These are phyloP conservation scores for Penicillium brasilianum DNA, from an alignment of 2,329 filamentous ascomycete species.

Conservation along the genomic window DNA sequence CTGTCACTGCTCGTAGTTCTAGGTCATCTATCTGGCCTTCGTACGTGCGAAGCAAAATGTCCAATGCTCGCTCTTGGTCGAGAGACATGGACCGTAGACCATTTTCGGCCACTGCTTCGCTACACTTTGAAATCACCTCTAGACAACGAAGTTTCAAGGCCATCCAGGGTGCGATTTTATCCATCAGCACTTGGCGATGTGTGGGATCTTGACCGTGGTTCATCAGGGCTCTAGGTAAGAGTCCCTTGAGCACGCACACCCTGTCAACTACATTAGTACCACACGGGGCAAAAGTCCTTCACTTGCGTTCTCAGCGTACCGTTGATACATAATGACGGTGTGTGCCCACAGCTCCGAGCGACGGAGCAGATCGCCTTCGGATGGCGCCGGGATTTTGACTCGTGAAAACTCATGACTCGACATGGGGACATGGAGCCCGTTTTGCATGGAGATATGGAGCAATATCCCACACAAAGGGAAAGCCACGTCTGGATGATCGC, in stretches of 20 bases:
- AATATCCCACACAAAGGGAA: conserved; percentile 46
- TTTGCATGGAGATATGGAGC: conserved; percentile 51
- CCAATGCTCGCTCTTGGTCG: conserved; percentile 47
- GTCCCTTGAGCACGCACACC: conserved; percentile 46
- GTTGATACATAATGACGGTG: conserved; percentile 47
- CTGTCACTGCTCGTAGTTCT: conserved; percentile 38
- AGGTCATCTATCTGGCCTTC: conserved; percentile 45
- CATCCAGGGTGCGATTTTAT: conserved; percentile 41
- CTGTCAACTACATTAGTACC: conserved; percentile 27
- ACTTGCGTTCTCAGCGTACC: conserved; percentile 30
- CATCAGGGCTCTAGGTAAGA: conserved; percentile 39
- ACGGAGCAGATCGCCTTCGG: conserved; percentile 43
- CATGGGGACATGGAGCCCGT: conserved; percentile 50
- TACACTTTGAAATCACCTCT: conserved; percentile 44
- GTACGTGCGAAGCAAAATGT: conserved; percentile 43
- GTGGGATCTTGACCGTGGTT: conserved; percentile 44
- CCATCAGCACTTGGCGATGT: conserved; percentile 41
- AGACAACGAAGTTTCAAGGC: conserved; percentile 46
- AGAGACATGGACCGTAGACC: conserved; percentile 45
- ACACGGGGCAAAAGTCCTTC: too few species aligned
- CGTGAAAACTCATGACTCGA: conserved; percentile 50
- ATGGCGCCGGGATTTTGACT: conserved; percentile 36
- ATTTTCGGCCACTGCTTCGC: conserved; percentile 43
- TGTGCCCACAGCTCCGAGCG: conserved; percentile 50
- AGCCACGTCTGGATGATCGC: conserved; percentile 40